phyloP scores from a whole-genome alignment of 2,329 filamentous ascomycete species.

The Sclerotinia subarctica region DNA sequence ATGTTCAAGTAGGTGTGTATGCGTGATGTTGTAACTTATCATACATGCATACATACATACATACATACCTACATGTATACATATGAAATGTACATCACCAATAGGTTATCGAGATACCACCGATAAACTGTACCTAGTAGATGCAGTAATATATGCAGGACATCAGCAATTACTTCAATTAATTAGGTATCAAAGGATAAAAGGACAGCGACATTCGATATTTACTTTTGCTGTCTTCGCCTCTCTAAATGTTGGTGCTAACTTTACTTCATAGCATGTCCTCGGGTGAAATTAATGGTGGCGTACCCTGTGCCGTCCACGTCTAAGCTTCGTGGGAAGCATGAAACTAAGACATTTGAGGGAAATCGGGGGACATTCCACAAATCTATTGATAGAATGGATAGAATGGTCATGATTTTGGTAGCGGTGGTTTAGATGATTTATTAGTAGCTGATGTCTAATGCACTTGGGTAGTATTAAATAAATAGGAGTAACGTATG shows the following conservation, averaged over 20 bases:
- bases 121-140: no score
- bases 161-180: neutral
- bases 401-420: neutral
- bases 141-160: neutral
- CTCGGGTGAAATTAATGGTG: neutral
- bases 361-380: conserved; percentile 4
- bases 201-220: neutral
- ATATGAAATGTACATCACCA: no score
- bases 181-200: neutral
- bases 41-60: neutral
- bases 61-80: no score
- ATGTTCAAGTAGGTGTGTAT: neutral
- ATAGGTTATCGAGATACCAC: no score
- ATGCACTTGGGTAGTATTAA: neutral
- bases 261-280: neutral
- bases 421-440: neutral
- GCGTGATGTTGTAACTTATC: neutral
- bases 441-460: neutral
- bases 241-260: neutral
- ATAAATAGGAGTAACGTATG: neutral
- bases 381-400: conserved; percentile 18
- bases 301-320: neutral
- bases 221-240: neutral
- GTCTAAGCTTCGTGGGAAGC: neutral
- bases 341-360: conserved; percentile 3